A percentile compares a stretch with the other conserved stretches of the same genome.
These are phyloP conservation scores for Tremellales sp. DNA, from an alignment of 1,284 basidiomycete species.

Conservation along the genomic window DNA sequence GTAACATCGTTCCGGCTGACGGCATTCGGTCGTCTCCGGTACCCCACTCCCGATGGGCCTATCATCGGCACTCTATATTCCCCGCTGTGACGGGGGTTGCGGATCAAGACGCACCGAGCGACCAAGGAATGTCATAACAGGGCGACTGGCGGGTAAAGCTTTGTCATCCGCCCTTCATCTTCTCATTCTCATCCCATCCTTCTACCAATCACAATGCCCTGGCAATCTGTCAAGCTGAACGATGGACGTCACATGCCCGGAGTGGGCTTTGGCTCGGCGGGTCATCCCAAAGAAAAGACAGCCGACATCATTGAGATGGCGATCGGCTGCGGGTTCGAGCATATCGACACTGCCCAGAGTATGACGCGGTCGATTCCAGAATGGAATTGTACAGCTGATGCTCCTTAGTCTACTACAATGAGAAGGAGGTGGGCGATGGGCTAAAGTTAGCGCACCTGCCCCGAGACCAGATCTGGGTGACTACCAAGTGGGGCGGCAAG, in stretches of 20 bases:
- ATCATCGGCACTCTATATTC: no score
- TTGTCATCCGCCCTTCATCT: no score
- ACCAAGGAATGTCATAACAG: no score
- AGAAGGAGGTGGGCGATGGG: constrained; percentile 51
- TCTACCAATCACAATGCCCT: constrained; percentile 20
- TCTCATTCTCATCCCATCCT: not conserved
- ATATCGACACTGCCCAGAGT: constrained; percentile 46
- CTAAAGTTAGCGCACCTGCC: constrained; percentile 50
- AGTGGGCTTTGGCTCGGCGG: constrained; percentile 45
- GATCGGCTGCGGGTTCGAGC: constrained; percentile 45
- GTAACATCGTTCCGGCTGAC: no score
- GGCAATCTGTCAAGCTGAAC: constrained; percentile 41
- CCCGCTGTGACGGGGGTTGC: no score
- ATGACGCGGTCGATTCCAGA: constrained; percentile 4
- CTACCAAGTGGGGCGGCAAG: constrained; percentile 61
- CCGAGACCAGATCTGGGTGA: constrained; percentile 53
- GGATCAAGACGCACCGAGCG: no score
- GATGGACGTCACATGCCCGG: constrained; percentile 46
- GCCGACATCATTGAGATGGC: constrained; percentile 38
- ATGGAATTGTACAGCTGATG: constrained; percentile 8
- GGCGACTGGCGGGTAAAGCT: no score
- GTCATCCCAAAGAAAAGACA: constrained; percentile 37
- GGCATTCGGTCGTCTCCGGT: no score
- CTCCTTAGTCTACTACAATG: constrained; percentile 40
- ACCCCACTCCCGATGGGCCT: no score